Evolutionary conservation across 768 basidiomycete genomes (phyloP).

Genomic region (Tephrocybe sp.): DNA sequence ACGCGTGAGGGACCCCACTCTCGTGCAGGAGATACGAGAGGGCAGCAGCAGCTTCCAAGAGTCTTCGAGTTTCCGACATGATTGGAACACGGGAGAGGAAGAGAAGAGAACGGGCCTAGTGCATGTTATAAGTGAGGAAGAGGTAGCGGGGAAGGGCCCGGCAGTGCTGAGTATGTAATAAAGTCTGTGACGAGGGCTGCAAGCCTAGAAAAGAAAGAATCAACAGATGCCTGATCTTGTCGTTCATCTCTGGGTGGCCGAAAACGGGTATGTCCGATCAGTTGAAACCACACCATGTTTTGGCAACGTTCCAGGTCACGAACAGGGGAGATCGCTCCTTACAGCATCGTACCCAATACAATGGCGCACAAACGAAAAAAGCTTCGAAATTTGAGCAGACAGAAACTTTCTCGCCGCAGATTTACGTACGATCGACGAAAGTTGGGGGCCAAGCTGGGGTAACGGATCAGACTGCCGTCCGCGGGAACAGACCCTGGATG

Average conservation of each 20-base stretch:
- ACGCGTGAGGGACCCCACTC: conserved; percentile 71
- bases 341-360: conserved; percentile 2
- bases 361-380: conserved; percentile 1
- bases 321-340: conserved; percentile 23
- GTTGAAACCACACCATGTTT: conserved; percentile 39
- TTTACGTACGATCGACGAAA: conserved; percentile 5
- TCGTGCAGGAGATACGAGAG: conserved; percentile 65
- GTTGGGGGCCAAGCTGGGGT: conserved; percentile 1
- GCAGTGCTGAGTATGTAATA: conserved; percentile 50
- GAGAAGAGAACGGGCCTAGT: conserved; percentile 38
- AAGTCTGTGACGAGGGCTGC: conserved; percentile 44
- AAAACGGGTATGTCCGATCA: conserved; percentile 51
- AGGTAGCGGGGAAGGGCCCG: conserved; percentile 38
- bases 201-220: conserved; percentile 45
- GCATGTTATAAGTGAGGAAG: conserved; percentile 53
- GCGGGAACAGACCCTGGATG: conserved; percentile 1
- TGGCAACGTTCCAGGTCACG: conserved; percentile 37
- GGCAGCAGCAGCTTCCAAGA: conserved; percentile 74
- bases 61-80: conserved; percentile 74
- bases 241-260: conserved; percentile 31
- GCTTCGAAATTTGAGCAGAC: not conserved
- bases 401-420: not conserved
- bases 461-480: conserved; percentile 14
- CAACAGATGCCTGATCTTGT: conserved; percentile 45
- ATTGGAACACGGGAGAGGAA: conserved; percentile 22